Evolutionary conservation across 257 asterid species (phyloP).

Genomic region (Nicotiana otophora): DNA sequence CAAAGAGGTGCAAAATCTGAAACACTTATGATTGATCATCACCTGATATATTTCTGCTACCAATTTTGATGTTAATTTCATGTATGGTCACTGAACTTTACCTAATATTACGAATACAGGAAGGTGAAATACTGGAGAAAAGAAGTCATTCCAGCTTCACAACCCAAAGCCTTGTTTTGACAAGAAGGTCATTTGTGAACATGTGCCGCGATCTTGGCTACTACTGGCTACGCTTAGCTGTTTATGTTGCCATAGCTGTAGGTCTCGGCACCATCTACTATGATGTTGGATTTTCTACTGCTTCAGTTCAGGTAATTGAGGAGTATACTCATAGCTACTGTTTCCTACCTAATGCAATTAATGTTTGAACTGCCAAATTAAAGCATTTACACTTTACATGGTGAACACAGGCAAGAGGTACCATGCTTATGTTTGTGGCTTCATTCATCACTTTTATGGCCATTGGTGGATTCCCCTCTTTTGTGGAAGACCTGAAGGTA

Average conservation of each 20-base stretch:
- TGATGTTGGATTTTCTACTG: slow-evolving; percentile 18
- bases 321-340: no score
- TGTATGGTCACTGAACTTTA: no score
- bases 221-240: slow-evolving; percentile 55
- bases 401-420: slow-evolving; percentile 41
- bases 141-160: slow-evolving; percentile 23
- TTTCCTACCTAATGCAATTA: background rate
- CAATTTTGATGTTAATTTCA: no score
- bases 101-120: slow-evolving; percentile 11
- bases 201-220: slow-evolving; percentile 63
- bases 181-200: slow-evolving; percentile 45
- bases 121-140: slow-evolving; percentile 25
- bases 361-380: background rate
- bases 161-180: slow-evolving; percentile 40
- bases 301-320: slow-evolving; percentile 21
- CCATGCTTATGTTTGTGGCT: slow-evolving; percentile 47
- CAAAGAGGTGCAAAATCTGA: slow-evolving; percentile 22
- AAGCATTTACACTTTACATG: slow-evolving; percentile 7
- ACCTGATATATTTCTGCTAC: background rate
- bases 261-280: slow-evolving; percentile 53
- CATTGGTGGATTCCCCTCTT: slow-evolving; percentile 64
- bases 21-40: background rate
- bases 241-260: slow-evolving; percentile 40
- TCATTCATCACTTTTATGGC: slow-evolving; percentile 55
- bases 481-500: slow-evolving; percentile 57